These are phyloP conservation scores for Stemphylium lycopersici DNA, from an alignment of 2,329 filamentous ascomycete species.

Conservation along the genomic window DNA sequence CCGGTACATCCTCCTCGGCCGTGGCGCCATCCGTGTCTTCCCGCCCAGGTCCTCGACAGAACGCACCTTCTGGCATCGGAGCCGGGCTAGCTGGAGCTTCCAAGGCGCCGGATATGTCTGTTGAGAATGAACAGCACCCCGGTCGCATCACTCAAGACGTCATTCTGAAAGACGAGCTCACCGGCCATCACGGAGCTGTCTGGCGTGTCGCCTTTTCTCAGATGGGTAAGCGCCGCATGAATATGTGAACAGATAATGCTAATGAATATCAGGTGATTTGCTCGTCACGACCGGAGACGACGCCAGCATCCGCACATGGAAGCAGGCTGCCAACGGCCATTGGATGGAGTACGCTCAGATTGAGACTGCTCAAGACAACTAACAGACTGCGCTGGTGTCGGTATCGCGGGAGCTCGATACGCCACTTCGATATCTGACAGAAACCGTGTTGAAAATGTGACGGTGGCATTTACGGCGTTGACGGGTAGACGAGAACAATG, in stretches of 20 bases:
- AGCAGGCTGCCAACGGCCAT: slow-evolving; percentile 55
- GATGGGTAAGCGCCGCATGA: slow-evolving; percentile 45
- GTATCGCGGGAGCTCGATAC: not conserved
- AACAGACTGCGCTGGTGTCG: not conserved
- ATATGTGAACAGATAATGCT: not conserved
- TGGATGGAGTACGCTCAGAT: slow-evolving; percentile 59
- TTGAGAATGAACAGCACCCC: slow-evolving; percentile 62
- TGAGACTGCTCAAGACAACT: slow-evolving; percentile 46
- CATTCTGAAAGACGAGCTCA: slow-evolving; percentile 69
- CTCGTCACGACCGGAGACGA: slow-evolving; percentile 79
- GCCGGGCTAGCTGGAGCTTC: slow-evolving; percentile 58
- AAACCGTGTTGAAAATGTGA: not conserved
- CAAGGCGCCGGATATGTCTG: slow-evolving; percentile 54
- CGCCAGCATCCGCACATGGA: slow-evolving; percentile 62
- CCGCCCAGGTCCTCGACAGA: slow-evolving; percentile 33
- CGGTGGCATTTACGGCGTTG: slow-evolving; percentile 4
- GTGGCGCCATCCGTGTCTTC: slow-evolving; percentile 30
- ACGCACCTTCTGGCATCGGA: slow-evolving; percentile 59
- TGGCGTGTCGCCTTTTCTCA: slow-evolving; percentile 74
- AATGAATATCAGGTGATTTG: slow-evolving; percentile 67
- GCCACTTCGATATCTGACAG: not conserved
- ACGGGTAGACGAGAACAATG: not conserved
- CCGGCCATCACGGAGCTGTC: slow-evolving; percentile 71
- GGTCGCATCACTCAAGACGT: slow-evolving; percentile 70
- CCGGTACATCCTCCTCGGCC: slow-evolving; percentile 26